phyloP scores from a whole-genome alignment of 2,329 filamentous ascomycete species.

The Aspergillus felis region DNA sequence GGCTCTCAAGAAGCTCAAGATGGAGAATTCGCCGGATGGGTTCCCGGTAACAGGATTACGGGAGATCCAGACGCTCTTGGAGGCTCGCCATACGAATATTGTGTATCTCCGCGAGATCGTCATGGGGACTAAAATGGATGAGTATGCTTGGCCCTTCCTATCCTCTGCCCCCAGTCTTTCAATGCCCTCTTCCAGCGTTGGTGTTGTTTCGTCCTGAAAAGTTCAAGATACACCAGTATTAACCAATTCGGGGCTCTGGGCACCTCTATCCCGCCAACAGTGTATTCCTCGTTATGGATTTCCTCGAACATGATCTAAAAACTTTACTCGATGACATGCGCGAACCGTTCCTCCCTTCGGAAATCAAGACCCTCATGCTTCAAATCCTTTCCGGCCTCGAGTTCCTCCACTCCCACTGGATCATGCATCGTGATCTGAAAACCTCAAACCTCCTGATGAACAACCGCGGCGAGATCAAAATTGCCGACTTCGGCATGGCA shows the following conservation, averaged over 20 bases:
- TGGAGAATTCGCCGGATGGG: constrained; percentile 73
- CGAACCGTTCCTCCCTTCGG: constrained; percentile 86
- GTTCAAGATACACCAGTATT: constrained; percentile 32
- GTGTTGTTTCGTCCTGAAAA: constrained; percentile 28
- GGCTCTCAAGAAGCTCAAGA: constrained; percentile 89
- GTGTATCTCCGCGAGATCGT: constrained; percentile 81
- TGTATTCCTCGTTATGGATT: constrained; percentile 94
- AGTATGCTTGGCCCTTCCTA: constrained; percentile 41
- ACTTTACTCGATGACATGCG: constrained; percentile 90
- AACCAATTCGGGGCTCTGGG: constrained; percentile 22
- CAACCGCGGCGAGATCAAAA: constrained; percentile 90
- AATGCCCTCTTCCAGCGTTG: not conserved
- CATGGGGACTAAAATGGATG: constrained; percentile 61
- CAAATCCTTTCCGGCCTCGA: constrained; percentile 77
- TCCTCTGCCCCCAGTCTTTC: not conserved
- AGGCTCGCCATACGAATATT: constrained; percentile 76
- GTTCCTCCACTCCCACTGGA: constrained; percentile 85
- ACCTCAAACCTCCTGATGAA: constrained; percentile 92
- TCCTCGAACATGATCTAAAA: constrained; percentile 95
- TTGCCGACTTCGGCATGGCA: constrained; percentile 98
- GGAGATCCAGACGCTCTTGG: constrained; percentile 87
- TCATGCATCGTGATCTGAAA: constrained; percentile 90
- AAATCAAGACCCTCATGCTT: constrained; percentile 82
- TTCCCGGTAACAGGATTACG: constrained; percentile 88
- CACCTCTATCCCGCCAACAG: constrained; percentile 41